A percentile compares a stretch with the other conserved stretches of the same genome.
These are phyloP conservation scores for Mycena capillaripes DNA, from an alignment of 768 basidiomycete species.

Conservation along the genomic window DNA sequence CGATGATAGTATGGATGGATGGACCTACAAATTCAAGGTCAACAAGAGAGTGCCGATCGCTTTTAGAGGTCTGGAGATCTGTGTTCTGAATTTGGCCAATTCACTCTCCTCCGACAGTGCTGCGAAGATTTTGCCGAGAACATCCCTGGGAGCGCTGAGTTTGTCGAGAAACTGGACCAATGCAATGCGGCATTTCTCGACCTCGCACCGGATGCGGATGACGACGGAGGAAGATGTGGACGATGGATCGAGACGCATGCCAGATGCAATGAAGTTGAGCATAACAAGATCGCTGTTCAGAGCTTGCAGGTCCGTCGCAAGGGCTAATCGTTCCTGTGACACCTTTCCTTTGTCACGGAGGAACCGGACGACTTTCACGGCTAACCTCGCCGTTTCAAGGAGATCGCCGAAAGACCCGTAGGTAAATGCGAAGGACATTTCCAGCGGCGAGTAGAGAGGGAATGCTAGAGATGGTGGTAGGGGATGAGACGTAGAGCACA, in stretches of 20 bases:
- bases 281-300: neutral
- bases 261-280: neutral
- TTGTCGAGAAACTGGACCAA: neutral
- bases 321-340: neutral
- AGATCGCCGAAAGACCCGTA: neutral
- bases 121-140: neutral
- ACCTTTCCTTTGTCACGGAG: neutral
- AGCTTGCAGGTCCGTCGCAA: neutral
- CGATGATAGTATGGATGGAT: neutral
- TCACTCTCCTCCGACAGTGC: neutral
- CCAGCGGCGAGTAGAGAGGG: too few species aligned
- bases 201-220: neutral
- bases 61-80: neutral
- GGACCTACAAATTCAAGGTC: neutral
- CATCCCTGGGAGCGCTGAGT: neutral
- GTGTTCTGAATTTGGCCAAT: neutral
- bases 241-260: neutral
- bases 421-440: neutral
- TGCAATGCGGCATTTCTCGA: neutral
- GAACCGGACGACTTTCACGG: neutral
- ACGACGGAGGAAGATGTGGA: neutral
- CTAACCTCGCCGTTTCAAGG: neutral
- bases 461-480: too few species aligned
- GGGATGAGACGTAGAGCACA: too few species aligned
- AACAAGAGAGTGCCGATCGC: neutral